Evolutionary conservation across 106 monocot genomes (phyloP).

Genomic region (Acorus gramineus): DNA sequence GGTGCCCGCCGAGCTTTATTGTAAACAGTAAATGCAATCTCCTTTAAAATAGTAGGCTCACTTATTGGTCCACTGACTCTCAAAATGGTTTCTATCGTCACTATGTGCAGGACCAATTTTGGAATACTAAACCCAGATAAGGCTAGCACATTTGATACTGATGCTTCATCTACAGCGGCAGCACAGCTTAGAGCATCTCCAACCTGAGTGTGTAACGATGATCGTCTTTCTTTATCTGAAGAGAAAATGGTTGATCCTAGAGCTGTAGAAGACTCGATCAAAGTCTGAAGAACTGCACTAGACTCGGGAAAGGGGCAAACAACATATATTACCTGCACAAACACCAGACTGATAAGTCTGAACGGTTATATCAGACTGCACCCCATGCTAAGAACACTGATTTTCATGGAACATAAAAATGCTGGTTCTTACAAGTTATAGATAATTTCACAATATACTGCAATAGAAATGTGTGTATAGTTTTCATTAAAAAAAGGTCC

Average conservation of each 20-base stretch:
- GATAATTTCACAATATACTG: no score
- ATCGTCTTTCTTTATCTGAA: constrained; percentile 57
- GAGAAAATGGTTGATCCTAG: constrained; percentile 54
- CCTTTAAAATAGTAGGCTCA: constrained; percentile 71
- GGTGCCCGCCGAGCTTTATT: constrained; percentile 75
- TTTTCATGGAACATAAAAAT: no score
- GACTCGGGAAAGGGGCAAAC: constrained; percentile 89
- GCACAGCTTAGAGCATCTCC: constrained; percentile 48
- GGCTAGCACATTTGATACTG: constrained; percentile 56
- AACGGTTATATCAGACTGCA: no score
- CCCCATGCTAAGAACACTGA: no score
- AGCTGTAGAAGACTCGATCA: constrained; percentile 56
- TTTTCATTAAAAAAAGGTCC: no score
- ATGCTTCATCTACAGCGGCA: constrained; percentile 57
- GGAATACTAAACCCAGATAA: constrained; percentile 83
- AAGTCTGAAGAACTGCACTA: constrained; percentile 55
- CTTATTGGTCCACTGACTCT: constrained; percentile 42
- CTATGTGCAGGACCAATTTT: constrained; percentile 78
- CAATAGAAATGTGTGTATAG: no score
- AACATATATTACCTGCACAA: constrained; percentile 69
- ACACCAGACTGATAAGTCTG: not conserved
- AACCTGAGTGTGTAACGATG: constrained; percentile 58
- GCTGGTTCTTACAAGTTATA: no score
- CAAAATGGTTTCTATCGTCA: constrained; percentile 67
- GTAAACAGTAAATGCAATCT: constrained; percentile 91